phyloP scores from a whole-genome alignment of 495 filamentous ascomycete species.

The Usnea hakonensis region DNA sequence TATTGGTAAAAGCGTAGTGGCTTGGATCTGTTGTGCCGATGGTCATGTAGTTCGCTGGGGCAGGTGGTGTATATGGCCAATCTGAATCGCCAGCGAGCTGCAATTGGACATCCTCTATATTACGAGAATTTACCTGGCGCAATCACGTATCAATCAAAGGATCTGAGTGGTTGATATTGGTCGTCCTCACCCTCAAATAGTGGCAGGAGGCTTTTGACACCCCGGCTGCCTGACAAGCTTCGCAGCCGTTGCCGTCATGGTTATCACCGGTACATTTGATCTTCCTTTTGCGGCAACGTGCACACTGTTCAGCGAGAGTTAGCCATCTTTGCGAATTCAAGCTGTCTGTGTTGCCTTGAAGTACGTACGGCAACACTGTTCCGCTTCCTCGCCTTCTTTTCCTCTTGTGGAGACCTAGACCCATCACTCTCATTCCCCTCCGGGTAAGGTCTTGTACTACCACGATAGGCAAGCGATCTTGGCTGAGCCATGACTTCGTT shows the following conservation, averaged over 20 bases:
- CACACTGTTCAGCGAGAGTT: conserved; percentile 52
- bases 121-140: conserved; percentile 17
- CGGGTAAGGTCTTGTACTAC: conserved; percentile 8
- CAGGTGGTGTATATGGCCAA: conserved; percentile 5
- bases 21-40: conserved; percentile 9
- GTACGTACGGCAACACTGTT: conserved; percentile 63
- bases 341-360: background rate
- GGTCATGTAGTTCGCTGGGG: background rate
- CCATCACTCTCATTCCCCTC: conserved; percentile 11
- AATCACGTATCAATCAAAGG: background rate
- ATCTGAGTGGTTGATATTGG: background rate
- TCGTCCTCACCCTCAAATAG: conserved; percentile 63
- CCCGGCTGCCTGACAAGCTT: conserved; percentile 72
- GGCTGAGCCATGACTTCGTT: conserved; percentile 11
- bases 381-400: conserved; percentile 35
- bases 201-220: conserved; percentile 52
- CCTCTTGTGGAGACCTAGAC: conserved; percentile 12
- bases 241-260: conserved; percentile 65
- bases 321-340: conserved; percentile 7
- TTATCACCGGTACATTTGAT: conserved; percentile 91
- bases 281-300: conserved; percentile 85
- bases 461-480: conserved; percentile 6
- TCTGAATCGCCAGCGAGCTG: conserved; percentile 2
- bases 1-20: conserved; percentile 3
- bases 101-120: conserved; percentile 2